Conservation (phyloP, 2,329 filamentous ascomycete genomes). For the Leptographium radiaticola region DNA sequence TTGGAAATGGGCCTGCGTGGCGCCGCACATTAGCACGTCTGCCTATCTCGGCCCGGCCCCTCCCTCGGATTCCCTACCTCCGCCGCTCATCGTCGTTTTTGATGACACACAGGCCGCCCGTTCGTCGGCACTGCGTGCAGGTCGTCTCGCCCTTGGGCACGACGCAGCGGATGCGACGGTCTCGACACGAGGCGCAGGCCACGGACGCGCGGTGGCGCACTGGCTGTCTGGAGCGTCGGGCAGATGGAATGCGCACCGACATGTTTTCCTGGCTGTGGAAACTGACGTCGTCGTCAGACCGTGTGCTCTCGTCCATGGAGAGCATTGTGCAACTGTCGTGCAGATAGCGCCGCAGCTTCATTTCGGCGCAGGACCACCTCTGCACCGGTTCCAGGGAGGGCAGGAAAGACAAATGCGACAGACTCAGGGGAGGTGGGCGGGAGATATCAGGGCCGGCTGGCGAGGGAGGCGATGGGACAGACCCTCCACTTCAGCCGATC, state of each 20-base stretch:
- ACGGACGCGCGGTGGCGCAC: conserved; percentile 36
- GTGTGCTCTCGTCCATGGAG: conserved; percentile 2
- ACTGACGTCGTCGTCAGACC: conserved; percentile 13
- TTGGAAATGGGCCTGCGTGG: conserved; percentile 37
- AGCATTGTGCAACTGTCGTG: conserved; percentile 1
- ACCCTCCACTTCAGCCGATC: too few species aligned
- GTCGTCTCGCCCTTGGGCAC: conserved; percentile 36
- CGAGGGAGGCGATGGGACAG: too few species aligned
- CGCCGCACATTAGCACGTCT: not conserved
- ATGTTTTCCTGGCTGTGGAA: conserved; percentile 21
- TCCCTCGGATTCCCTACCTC: conserved; percentile 23
- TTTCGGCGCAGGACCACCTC: too few species aligned
- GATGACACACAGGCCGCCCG: conserved; percentile 38
- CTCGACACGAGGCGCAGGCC: conserved; percentile 40
- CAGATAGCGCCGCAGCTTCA: not conserved
- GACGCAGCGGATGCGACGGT: conserved; percentile 34
- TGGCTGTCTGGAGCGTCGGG: conserved; percentile 21
- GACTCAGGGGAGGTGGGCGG: too few species aligned
- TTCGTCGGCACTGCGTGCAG: conserved; percentile 39
- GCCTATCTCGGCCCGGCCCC: too few species aligned
- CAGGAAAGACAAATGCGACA: too few species aligned
- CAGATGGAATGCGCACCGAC: conserved; percentile 16
- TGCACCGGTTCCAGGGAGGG: too few species aligned
- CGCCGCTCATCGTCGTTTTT: conserved; percentile 44
- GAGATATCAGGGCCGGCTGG: too few species aligned